A percentile compares a stretch with the other conserved stretches of the same genome.
phyloP scores from a whole-genome alignment of 192 early-diverging fungal species.

The Rhizophlyctis rosea region DNA sequence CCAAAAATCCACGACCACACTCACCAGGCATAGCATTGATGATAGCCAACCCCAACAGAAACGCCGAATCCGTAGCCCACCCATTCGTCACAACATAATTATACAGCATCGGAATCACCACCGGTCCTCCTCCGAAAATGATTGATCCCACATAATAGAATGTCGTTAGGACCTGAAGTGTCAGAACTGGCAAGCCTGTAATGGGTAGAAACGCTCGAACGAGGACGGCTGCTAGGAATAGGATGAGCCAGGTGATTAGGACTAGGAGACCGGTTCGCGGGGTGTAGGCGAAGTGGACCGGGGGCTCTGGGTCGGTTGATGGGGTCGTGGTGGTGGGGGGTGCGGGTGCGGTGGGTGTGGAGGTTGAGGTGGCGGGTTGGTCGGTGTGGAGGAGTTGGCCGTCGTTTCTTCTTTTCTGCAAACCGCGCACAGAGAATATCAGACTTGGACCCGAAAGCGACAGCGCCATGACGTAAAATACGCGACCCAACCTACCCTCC shows the following conservation, averaged over 20 bases:
- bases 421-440: neutral
- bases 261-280: too few species aligned
- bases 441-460: neutral
- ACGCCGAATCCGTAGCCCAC: constrained; percentile 53
- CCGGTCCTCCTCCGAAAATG: constrained; percentile 43
- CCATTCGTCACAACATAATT: constrained; percentile 39
- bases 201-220: constrained; percentile 14
- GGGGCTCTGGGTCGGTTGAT: too few species aligned
- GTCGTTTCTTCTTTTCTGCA: too few species aligned
- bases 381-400: constrained; percentile 33
- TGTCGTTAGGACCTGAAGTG: constrained; percentile 35
- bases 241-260: constrained; percentile 37
- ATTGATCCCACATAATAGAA: constrained; percentile 41
- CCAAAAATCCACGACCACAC: neutral
- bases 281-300: too few species aligned
- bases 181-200: too few species aligned
- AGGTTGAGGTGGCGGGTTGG: too few species aligned
- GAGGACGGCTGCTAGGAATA: constrained; percentile 45
- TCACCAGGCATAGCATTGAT: constrained; percentile 36
- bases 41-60: constrained; percentile 56
- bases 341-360: too few species aligned
- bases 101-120: constrained; percentile 48
- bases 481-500: neutral
- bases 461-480: constrained; percentile 52
- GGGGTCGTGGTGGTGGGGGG: too few species aligned